These are phyloP conservation scores for Tilletia setariae DNA, from an alignment of 1,284 basidiomycete species.

Conservation along the genomic window DNA sequence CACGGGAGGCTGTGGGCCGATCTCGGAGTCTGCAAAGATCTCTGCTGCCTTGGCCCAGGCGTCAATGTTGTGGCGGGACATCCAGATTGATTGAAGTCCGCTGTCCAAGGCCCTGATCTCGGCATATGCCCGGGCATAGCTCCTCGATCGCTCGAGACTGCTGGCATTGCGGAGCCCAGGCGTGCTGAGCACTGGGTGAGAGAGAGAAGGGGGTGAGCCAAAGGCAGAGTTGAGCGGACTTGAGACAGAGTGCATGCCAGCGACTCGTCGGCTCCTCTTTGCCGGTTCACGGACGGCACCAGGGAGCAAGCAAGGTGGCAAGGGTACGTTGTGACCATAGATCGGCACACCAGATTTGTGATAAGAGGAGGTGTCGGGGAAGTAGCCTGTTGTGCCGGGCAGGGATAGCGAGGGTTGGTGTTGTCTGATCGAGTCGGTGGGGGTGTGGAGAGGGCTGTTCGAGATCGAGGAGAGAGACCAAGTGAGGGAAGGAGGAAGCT, in stretches of 20 bases:
- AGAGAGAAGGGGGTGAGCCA: no score
- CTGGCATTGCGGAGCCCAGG: neutral
- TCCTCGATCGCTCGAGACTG: neutral
- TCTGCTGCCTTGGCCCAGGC: no score
- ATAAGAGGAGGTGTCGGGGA: neutral
- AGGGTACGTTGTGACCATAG: neutral
- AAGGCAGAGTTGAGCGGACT: no score
- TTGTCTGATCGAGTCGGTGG: neutral
- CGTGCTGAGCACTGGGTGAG: no score
- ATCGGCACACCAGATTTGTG: neutral
- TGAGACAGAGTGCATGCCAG: no score
- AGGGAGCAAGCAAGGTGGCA: neutral
- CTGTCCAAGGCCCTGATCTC: neutral
- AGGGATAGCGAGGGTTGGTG: neutral
- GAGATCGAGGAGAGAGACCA: neutral
- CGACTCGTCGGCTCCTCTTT: no score
- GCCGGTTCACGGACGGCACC: no score
- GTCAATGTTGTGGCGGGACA: neutral
- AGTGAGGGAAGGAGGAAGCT: neutral
- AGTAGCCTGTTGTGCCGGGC: neutral
- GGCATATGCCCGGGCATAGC: slow-evolving; percentile 4
- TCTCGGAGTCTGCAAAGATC: no score
- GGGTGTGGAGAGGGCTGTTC: neutral
- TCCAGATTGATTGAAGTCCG: slow-evolving; percentile 8
- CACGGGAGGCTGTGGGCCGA: neutral